These are phyloP conservation scores for Ophiocordyceps robertsii DNA, from an alignment of 2,329 filamentous ascomycete genomes.

Conservation along the genomic window DNA sequence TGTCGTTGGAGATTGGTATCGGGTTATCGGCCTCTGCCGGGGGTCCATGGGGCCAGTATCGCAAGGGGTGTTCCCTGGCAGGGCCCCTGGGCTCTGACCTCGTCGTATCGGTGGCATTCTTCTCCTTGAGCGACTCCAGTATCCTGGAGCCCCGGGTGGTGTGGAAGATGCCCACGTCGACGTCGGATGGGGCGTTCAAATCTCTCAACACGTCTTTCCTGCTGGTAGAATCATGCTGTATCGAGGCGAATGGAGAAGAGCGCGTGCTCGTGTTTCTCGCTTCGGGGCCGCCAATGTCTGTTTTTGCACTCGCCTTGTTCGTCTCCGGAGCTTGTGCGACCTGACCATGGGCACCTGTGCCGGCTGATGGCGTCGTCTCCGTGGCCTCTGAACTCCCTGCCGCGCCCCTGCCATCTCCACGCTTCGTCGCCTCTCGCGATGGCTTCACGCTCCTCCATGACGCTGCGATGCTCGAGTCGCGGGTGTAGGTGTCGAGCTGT, in stretches of 20 bases:
- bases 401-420: too few relatives aligned
- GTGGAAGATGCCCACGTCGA: slow-evolving; percentile 35
- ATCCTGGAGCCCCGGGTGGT: slow-evolving; percentile 31
- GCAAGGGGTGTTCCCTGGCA: slow-evolving; percentile 23
- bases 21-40: slow-evolving; percentile 6
- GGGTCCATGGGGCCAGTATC: slow-evolving; percentile 17
- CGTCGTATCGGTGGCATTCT: slow-evolving; percentile 4
- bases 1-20: background rate
- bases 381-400: too few relatives aligned
- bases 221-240: too few relatives aligned
- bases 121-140: slow-evolving; percentile 21
- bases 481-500: slow-evolving; percentile 37
- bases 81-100: slow-evolving; percentile 7
- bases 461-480: slow-evolving; percentile 28
- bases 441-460: slow-evolving; percentile 14
- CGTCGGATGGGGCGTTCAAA: slow-evolving; percentile 22
- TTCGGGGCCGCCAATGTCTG: too few relatives aligned
- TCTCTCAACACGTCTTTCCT: slow-evolving; percentile 7
- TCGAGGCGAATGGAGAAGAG: too few relatives aligned
- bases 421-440: too few relatives aligned
- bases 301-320: too few relatives aligned
- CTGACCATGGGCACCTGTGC: too few relatives aligned
- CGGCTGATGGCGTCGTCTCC: too few relatives aligned
- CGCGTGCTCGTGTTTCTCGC: too few relatives aligned
- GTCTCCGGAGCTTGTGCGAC: too few relatives aligned